Conservation (phyloP, 2,329 filamentous ascomycete genomes). For the Aspergillus intermedius region DNA sequence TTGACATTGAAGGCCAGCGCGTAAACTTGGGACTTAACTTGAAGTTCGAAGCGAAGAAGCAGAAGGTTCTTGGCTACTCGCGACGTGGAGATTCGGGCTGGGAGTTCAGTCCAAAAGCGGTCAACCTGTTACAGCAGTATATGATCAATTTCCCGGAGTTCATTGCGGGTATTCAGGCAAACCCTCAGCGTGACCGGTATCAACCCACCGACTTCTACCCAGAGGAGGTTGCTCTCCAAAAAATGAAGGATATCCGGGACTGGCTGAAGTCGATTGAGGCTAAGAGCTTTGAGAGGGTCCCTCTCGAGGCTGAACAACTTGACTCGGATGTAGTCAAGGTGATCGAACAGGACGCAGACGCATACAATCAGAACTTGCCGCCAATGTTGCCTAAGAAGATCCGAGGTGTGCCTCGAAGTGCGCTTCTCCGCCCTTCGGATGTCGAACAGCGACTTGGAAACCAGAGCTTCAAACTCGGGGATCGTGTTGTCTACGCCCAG, state of each 20-base stretch:
- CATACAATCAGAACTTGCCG: slow-evolving; percentile 47
- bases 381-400: slow-evolving; percentile 61
- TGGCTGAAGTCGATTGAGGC: slow-evolving; percentile 92
- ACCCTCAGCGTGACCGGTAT: slow-evolving; percentile 79
- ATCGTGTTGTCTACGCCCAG: slow-evolving; percentile 87
- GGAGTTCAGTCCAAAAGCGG: slow-evolving; percentile 86
- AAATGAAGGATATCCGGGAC: slow-evolving; percentile 86
- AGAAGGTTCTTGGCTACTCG: slow-evolving; percentile 93
- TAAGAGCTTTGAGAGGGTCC: slow-evolving; percentile 90
- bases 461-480: slow-evolving; percentile 76
- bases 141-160: slow-evolving; percentile 95
- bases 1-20: slow-evolving; percentile 72
- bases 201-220: slow-evolving; percentile 81
- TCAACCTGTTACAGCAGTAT: slow-evolving; percentile 75
- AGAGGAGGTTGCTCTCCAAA: slow-evolving; percentile 61
- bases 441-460: slow-evolving; percentile 87
- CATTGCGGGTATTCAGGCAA: slow-evolving; percentile 77
- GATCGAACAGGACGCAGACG: slow-evolving; percentile 71
- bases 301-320: slow-evolving; percentile 90
- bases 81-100: slow-evolving; percentile 79
- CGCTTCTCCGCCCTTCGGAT: slow-evolving; percentile 85
- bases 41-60: slow-evolving; percentile 92
- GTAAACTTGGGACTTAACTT: slow-evolving; percentile 91
- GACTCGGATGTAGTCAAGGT: slow-evolving; percentile 81
- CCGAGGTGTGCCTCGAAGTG: slow-evolving; percentile 74